Percentiles rank a stretch among this genome's conserved stretches.
Evolutionary conservation across 768 basidiomycete species (phyloP).

Genomic region (Tubosaeta sp.): DNA sequence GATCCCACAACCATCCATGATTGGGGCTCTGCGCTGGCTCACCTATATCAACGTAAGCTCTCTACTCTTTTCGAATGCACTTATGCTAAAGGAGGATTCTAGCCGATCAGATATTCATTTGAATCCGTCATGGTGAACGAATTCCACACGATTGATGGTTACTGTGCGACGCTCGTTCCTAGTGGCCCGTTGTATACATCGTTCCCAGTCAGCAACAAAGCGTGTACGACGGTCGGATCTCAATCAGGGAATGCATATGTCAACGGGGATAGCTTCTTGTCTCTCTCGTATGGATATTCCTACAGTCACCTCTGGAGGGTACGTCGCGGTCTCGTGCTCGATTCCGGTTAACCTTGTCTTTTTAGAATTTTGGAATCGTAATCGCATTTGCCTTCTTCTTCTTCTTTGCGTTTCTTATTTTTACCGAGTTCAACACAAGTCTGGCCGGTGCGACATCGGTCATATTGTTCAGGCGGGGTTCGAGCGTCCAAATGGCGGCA

Average conservation of each 20-base stretch:
- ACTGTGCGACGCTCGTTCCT: conserved; percentile 57
- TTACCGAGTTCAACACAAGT: conserved; percentile 52
- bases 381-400: conserved; percentile 62
- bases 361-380: conserved; percentile 64
- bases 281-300: conserved; percentile 39
- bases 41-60: conserved; percentile 53
- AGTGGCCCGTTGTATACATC: conserved; percentile 58
- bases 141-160: conserved; percentile 65
- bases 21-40: conserved; percentile 66
- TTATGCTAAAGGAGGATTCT: neutral
- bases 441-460: conserved; percentile 37
- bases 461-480: conserved; percentile 63
- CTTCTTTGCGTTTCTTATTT: conserved; percentile 48
- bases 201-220: conserved; percentile 59
- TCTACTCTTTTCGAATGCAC: conserved; percentile 30
- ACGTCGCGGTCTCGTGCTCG: conserved; percentile 4
- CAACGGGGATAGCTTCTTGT: conserved; percentile 53
- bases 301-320: conserved; percentile 48
- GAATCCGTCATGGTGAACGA: conserved; percentile 77
- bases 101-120: conserved; percentile 61
- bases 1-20: conserved; percentile 60
- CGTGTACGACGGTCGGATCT: conserved; percentile 69
- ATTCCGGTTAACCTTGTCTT: neutral
- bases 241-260: conserved; percentile 55
- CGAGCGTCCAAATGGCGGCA: conserved; percentile 22